phyloP scores from a whole-genome alignment of 192 early-diverging fungal species.

The Funneliformis mosseae region DNA sequence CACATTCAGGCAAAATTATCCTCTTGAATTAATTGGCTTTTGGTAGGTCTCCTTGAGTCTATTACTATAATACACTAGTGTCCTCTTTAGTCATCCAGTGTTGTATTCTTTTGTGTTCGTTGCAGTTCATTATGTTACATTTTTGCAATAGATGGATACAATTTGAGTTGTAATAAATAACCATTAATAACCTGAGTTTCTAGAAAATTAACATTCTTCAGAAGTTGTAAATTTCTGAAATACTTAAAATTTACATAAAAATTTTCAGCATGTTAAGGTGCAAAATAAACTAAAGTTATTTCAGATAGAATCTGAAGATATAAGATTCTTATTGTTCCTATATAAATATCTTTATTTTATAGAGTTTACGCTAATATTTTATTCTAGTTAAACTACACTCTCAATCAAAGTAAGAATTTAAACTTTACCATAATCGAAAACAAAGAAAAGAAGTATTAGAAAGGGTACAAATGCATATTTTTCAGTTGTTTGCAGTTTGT shows the following conservation, averaged over 20 bases:
- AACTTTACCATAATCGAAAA: too few species aligned
- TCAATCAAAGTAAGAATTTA: too few species aligned
- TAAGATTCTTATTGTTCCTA: not conserved
- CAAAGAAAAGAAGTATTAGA: too few species aligned
- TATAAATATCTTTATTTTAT: too few species aligned
- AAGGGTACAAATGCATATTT: too few species aligned
- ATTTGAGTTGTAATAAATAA: too few species aligned
- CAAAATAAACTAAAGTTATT: constrained; percentile 1
- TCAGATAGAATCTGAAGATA: constrained; percentile 8
- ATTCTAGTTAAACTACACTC: too few species aligned
- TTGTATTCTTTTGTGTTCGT: not conserved
- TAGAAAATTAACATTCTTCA: too few species aligned
- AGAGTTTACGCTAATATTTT: too few species aligned
- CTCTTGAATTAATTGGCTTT: not conserved
- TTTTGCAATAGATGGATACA: too few species aligned
- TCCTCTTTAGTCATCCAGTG: not conserved
- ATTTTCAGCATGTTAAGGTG: not conserved
- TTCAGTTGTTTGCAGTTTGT: too few species aligned
- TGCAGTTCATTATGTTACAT: not conserved
- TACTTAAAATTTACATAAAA: not conserved
- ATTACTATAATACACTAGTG: not conserved
- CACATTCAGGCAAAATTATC: not conserved
- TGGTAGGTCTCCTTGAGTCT: not conserved
- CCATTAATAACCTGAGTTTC: too few species aligned
- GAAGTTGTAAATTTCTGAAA: not conserved